These are phyloP conservation scores for Halophytophthora polymorphica DNA, from an alignment of 352 stramenopile genomes.

Conservation along the genomic window DNA sequence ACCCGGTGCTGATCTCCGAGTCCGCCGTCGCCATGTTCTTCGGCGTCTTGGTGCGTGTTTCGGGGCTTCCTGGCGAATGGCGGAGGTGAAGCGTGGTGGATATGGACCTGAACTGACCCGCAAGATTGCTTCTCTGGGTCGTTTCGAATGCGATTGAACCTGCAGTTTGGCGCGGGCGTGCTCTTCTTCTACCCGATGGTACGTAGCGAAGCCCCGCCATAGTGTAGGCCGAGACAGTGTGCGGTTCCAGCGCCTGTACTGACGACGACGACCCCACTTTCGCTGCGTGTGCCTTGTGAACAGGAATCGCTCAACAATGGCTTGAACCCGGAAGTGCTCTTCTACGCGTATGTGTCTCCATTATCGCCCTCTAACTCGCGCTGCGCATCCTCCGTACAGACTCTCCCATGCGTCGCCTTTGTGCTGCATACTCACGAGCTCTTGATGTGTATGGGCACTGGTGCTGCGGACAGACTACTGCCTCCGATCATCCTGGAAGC, in stretches of 20 bases:
- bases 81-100: no score
- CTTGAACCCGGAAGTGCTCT: constrained; percentile 81
- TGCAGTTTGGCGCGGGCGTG: constrained; percentile 69
- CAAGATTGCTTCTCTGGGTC: background rate
- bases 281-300: constrained; percentile 3
- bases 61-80: background rate
- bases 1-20: constrained; percentile 73
- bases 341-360: constrained; percentile 57
- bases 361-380: no score
- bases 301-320: constrained; percentile 80
- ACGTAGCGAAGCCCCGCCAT: constrained; percentile 4
- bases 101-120: no score
- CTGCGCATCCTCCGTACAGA: no score
- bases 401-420: no score
- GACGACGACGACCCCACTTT: background rate
- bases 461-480: constrained; percentile 30
- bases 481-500: constrained; percentile 85
- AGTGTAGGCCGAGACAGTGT: no score
- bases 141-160: background rate
- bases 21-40: constrained; percentile 84
- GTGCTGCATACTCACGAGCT: constrained; percentile 8
- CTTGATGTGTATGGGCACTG: background rate
- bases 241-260: background rate
- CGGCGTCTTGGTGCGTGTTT: constrained; percentile 61
- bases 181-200: constrained; percentile 81